A percentile compares a stretch with the other conserved stretches of the same genome.
Conservation (phyloP, 2,329 filamentous ascomycete species). For the Penicillium sp. region DNA sequence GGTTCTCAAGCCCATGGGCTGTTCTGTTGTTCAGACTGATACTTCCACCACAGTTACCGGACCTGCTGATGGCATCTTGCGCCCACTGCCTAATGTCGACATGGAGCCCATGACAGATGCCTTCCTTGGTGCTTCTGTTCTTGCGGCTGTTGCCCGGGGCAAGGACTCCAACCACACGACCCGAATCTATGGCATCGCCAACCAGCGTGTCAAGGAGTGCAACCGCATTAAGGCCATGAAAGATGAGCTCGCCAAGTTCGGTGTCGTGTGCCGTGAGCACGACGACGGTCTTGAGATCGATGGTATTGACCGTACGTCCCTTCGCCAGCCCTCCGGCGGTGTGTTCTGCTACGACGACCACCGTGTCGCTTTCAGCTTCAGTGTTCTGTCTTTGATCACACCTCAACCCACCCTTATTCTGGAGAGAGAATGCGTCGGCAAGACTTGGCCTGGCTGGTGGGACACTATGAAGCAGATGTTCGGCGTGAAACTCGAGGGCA, state of each 20-base stretch:
- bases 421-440: constrained; percentile 89
- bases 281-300: constrained; percentile 83
- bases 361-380: constrained; percentile 97
- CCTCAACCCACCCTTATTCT: constrained; percentile 71
- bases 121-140: constrained; percentile 88
- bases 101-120: constrained; percentile 99
- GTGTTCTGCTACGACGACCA: constrained; percentile 97
- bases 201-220: constrained; percentile 97
- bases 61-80: constrained; percentile 68
- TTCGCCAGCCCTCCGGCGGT: constrained; percentile 58
- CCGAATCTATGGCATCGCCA: constrained; percentile 88
- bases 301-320: constrained; percentile 51
- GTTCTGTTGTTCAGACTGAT: constrained; percentile 76
- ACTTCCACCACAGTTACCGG: constrained; percentile 90
- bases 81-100: constrained; percentile 75
- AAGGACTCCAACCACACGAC: constrained; percentile 62
- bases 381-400: constrained; percentile 72
- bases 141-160: constrained; percentile 82
- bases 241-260: constrained; percentile 89
- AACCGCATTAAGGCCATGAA: constrained; percentile 96
- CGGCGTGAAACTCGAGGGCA: constrained; percentile 69
- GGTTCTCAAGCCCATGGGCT: constrained; percentile 89
- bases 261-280: constrained; percentile 77
- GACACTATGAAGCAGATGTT: constrained; percentile 79
- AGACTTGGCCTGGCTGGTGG: constrained; percentile 99